Evolutionary conservation across 2,329 filamentous ascomycete genomes (phyloP).

Genomic region (Dendrostoma leiphaemia): DNA sequence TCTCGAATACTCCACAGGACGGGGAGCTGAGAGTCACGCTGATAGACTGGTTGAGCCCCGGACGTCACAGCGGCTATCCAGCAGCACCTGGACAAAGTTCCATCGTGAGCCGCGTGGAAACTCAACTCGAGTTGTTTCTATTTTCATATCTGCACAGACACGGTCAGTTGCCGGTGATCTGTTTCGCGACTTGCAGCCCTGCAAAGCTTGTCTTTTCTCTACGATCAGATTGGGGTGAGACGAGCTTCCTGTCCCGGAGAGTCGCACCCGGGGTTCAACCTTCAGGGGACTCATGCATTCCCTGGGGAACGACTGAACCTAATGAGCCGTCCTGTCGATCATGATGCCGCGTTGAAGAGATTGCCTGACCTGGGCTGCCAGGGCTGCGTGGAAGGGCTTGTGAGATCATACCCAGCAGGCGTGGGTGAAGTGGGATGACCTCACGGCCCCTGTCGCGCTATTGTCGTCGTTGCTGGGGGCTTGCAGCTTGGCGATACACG

Average conservation of each 20-base stretch:
- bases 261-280: background rate
- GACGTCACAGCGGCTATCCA: too few relatives aligned
- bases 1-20: too few relatives aligned
- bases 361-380: too few relatives aligned
- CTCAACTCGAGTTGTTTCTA: too few relatives aligned
- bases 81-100: too few relatives aligned
- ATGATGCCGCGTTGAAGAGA: too few relatives aligned
- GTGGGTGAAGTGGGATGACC: background rate
- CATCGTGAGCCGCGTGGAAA: too few relatives aligned
- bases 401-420: background rate
- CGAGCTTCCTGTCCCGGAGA: background rate
- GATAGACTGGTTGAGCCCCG: background rate
- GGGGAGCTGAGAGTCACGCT: too few relatives aligned
- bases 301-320: background rate
- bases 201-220: background rate
- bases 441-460: background rate
- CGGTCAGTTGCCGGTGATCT: background rate
- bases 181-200: background rate
- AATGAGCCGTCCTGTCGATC: background rate
- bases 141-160: background rate
- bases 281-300: background rate
- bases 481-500: too few relatives aligned
- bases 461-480: too few relatives aligned
- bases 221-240: too few relatives aligned
- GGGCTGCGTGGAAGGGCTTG: too few relatives aligned